These are phyloP conservation scores for Gossypium rotundifolium DNA, from an alignment of 345 rosid genomes.

Conservation along the genomic window DNA sequence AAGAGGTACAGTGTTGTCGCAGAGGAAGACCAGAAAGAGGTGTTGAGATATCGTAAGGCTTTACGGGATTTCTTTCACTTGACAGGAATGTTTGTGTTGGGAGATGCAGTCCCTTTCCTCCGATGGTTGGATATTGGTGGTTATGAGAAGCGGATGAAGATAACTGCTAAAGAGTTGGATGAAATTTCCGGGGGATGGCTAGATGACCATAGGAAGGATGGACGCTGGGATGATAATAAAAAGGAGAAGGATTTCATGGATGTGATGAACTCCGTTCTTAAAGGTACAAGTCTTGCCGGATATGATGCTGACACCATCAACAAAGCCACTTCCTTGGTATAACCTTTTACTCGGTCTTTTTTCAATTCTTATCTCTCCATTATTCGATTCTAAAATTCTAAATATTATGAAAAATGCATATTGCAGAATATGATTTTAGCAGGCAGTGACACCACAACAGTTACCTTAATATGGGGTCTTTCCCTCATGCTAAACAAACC, in stretches of 20 bases:
- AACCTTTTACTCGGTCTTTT: too few relatives aligned
- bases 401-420: not conserved
- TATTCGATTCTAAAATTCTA: not conserved
- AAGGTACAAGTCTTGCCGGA: constrained; percentile 9
- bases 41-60: constrained; percentile 9
- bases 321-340: constrained; percentile 32
- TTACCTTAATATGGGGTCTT: constrained; percentile 21
- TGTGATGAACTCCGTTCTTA: constrained; percentile 19
- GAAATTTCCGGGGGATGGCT: constrained; percentile 17
- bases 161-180: constrained; percentile 24
- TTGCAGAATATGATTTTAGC: constrained; percentile 23
- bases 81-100: constrained; percentile 17
- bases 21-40: constrained; percentile 8
- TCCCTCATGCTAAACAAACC: constrained; percentile 19
- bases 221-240: not conserved
- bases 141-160: constrained; percentile 31
- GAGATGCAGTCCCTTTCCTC: constrained; percentile 29
- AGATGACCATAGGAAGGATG: constrained; percentile 17
- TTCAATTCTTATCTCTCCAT: not conserved
- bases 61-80: constrained; percentile 18
- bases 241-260: constrained; percentile 29
- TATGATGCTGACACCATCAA: constrained; percentile 27
- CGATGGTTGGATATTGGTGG: constrained; percentile 38
- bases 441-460: constrained; percentile 20
- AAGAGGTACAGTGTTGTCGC: constrained; percentile 22